Conservation (phyloP, 2,329 filamentous ascomycete genomes). For the Fusarium sp. region DNA sequence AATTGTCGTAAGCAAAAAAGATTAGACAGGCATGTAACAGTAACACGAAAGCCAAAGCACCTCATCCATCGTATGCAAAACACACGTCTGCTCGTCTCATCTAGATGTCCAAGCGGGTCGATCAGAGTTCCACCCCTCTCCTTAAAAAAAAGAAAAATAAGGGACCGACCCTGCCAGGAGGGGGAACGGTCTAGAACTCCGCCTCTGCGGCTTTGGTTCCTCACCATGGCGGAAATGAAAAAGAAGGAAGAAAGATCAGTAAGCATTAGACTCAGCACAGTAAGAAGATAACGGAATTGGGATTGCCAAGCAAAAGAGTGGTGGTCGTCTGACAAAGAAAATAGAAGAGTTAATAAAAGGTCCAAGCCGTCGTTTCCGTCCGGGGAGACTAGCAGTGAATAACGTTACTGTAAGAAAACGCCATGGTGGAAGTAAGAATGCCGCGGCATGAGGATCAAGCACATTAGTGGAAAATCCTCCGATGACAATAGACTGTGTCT, state of each 20-base stretch:
- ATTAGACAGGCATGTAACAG: not conserved
- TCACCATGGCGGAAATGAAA: conserved; percentile 11
- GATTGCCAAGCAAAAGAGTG: conserved; percentile 10
- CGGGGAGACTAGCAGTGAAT: not conserved
- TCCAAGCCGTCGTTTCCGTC: conserved; percentile 24
- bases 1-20: not conserved
- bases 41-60: not conserved
- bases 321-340: conserved; percentile 34
- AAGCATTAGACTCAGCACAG: conserved; percentile 15
- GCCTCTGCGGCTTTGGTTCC: conserved; percentile 12
- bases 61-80: conserved; percentile 15
- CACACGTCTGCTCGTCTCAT: conserved; percentile 8
- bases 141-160: conserved; percentile 1
- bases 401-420: conserved; percentile 4
- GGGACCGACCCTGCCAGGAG: conserved; percentile 33
- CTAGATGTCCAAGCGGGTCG: conserved; percentile 22
- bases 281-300: not conserved
- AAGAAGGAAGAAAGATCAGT: not conserved
- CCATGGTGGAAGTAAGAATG: conserved; percentile 19
- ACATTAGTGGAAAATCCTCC: conserved; percentile 2
- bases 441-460: conserved; percentile 20
- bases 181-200: conserved; percentile 27
- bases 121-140: conserved; percentile 23
- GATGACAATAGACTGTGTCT: not conserved
- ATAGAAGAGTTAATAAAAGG: not conserved